Percentiles rank a stretch among this genome's conserved stretches.
These are phyloP conservation scores for Fusarium multiceps DNA, from an alignment of 2,329 filamentous ascomycete genomes.

Conservation along the genomic window DNA sequence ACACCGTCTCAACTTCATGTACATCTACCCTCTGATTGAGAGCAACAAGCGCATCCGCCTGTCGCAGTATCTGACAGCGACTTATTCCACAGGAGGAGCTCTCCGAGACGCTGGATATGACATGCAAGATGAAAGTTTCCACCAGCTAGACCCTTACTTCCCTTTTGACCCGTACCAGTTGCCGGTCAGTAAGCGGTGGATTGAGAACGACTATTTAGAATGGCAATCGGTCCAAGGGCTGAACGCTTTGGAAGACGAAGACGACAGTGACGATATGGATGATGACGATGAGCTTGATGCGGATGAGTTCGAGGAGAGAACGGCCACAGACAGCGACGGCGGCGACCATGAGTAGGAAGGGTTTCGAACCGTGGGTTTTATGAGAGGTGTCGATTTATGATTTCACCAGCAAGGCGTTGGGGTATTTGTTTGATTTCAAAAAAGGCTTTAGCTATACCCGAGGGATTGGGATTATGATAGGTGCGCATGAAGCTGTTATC, in stretches of 20 bases:
- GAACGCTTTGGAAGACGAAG: constrained; percentile 64
- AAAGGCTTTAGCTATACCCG: constrained; percentile 30
- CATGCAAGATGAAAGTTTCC: constrained; percentile 76
- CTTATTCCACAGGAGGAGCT: constrained; percentile 65
- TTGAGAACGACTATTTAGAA: constrained; percentile 83
- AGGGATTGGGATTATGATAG: constrained; percentile 16
- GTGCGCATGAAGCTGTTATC: constrained; percentile 5
- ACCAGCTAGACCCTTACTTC: constrained; percentile 93
- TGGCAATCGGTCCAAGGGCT: constrained; percentile 82
- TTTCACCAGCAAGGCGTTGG: constrained; percentile 41
- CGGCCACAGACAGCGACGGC: constrained; percentile 62
- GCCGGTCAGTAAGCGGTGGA: constrained; percentile 86
- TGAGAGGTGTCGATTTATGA: constrained; percentile 7
- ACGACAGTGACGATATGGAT: constrained; percentile 63
- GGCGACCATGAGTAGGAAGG: constrained; percentile 54
- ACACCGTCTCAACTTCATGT: constrained; percentile 86
- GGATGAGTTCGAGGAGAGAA: constrained; percentile 61
- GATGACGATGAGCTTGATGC: constrained; percentile 64
- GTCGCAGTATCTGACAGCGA: constrained; percentile 72
- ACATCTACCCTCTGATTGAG: constrained; percentile 88
- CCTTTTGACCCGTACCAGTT: constrained; percentile 97
- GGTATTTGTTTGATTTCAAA: constrained; percentile 24
- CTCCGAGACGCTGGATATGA: constrained; percentile 62
- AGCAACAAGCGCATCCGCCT: constrained; percentile 91
- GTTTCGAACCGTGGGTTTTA: constrained; percentile 2